Conservation (phyloP, 805 yeast genomes). For the Candida ponderosae region DNA sequence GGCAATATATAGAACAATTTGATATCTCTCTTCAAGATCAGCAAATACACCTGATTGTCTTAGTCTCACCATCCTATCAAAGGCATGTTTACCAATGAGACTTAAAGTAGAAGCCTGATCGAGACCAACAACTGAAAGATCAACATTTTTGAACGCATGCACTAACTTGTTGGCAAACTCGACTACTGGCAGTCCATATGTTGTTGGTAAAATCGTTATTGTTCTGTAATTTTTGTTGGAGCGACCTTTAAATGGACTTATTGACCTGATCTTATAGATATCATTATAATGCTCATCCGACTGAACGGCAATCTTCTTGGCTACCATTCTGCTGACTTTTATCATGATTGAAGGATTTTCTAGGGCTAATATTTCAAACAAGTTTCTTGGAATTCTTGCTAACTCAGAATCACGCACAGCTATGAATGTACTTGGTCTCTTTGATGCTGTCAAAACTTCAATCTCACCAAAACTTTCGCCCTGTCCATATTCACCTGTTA, state of each 20-base stretch:
- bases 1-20: conserved; percentile 83
- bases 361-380: conserved; percentile 77
- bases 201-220: conserved; percentile 74
- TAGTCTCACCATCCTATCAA: conserved; percentile 78
- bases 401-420: conserved; percentile 92
- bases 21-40: conserved; percentile 81
- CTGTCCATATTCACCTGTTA: conserved; percentile 79
- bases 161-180: conserved; percentile 75
- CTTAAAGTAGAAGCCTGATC: conserved; percentile 75
- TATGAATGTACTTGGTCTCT: conserved; percentile 59
- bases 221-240: conserved; percentile 59
- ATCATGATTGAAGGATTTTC: conserved; percentile 88
- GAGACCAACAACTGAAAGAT: conserved; percentile 67
- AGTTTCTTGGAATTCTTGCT: conserved; percentile 84
- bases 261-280: conserved; percentile 22
- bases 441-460: conserved; percentile 79
- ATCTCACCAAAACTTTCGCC: conserved; percentile 95
- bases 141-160: conserved; percentile 63
- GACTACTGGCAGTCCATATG: conserved; percentile 73
- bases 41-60: conserved; percentile 87
- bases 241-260: conserved; percentile 12
- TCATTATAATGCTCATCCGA: conserved; percentile 5
- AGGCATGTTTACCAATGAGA: conserved; percentile 86
- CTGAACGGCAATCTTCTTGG: conserved; percentile 36
- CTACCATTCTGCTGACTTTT: conserved; percentile 82